Base-by-base conservation (phyloP, 306 rosid species). In the Malus sieversii region DNA sequence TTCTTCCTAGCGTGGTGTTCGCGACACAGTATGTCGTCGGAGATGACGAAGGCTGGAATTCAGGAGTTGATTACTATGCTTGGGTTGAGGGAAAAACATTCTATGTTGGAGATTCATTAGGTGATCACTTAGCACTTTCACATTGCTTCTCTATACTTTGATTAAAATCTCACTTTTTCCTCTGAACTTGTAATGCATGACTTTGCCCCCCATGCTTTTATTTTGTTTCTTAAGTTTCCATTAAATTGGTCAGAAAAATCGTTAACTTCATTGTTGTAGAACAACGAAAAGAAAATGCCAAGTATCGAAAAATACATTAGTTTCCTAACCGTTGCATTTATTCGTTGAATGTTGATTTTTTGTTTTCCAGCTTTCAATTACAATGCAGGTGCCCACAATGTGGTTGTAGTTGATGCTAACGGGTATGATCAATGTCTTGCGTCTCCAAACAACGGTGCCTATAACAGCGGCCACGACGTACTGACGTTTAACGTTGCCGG, bases 51-150 rank as follows among this genome's bases (percentile, higher is more conserved):
- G 79, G 73, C 66, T 60, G 77, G 61, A 12, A 74, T 44, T 51
- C 42, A 45, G 68, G 42, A 61, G n/a, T 74, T 13, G 45, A 66
- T 66, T 66, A 35, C 57, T n/a, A 53, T 35, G 44, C 66, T 22
- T 75, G 72, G 66, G 38, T 71, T 22, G 79, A 66, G 38, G 57
- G 20, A 53, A 66, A 75, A 44, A 75, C 25, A 1, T 53, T 75
- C 71, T 68, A 53, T 38, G 73, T 23, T 12, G 55, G 73, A 52
- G 79, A 66, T 68, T 22, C 38, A 22, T 29, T 66, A 16, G 38
- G 79, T 75, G 68, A 63, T 9, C 33, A 3, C 32, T 13, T 1
- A 8, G 63, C 7, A 0, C 12, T 25, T 20, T 20, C 59, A 58
- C 11, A 22, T 58, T 58, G 63, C 30, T 58, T 23, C 45, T 42